Evolutionary conservation across 75 land plant species (phyloP), one percentile per base, ranked within the genome.

Genomic region (Selaginella moellendorffii): DNA sequence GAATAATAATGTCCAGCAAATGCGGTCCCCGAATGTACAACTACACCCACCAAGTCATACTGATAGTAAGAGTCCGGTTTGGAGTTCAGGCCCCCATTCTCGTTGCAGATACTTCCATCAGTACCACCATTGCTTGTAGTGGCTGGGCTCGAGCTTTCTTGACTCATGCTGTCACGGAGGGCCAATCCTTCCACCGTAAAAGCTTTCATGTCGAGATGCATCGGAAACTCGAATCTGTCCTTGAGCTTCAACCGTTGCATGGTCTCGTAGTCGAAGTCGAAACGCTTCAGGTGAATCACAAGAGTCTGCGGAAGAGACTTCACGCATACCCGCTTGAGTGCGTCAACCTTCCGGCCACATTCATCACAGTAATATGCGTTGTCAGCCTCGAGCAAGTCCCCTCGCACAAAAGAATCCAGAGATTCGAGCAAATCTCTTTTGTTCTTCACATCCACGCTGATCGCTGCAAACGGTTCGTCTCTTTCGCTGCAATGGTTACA

Each of bases 1-100:
- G 74, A 72, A 30, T 72, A 72, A 29, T 72, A 72, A 60, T 72
- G 74, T 18, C 74, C 74, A 30, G 74, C 74, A 72, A 72, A 72
- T 21, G 74, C 74, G 5, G 74, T 72, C 24, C 74, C 74, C 27
- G 71, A 68, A 28, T 72, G 74, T 10, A 72, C 74, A 23, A 72
- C 71, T 27, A 72, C 74, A 66, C 74, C 74, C 12, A 72, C 74
- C 30, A 72, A 68, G 52, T 72, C 74, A 72, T 72, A 72, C 24
- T 72, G 62, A 60, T 72, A 67, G 60, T 68, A 72, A 17, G 71
- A 31, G 58, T 72, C 74, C 1, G 71, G 63, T 46, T 60, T 65
- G 26, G 46, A 36, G 1, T 63, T 18, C 64, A 18, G 9, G 0
- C 5, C 28, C n/a, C 52, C 31, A 0, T 26, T 28, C 24, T 56